Evolutionary conservation across 306 rosid species (phyloP).

Genomic region (Purshia tridentata): DNA sequence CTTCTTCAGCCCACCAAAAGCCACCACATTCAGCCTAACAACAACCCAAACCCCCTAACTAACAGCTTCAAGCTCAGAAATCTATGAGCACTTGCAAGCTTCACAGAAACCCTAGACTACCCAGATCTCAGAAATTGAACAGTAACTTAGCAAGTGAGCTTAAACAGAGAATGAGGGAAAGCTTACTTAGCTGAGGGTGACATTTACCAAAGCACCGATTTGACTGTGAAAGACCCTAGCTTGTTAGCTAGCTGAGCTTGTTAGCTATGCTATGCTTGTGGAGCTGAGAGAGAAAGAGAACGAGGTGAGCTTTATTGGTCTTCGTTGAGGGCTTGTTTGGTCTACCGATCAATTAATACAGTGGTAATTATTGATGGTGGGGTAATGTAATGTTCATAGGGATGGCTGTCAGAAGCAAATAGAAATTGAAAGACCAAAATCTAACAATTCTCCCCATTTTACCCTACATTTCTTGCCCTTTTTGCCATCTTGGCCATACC

Average conservation of each 20-base stretch:
- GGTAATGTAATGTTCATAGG: slow-evolving; percentile 34
- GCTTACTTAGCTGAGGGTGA: slow-evolving; percentile 31
- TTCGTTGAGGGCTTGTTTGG: slow-evolving; percentile 28
- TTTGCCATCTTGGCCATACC: background rate
- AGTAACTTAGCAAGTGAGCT: slow-evolving; percentile 10
- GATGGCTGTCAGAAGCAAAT: slow-evolving; percentile 40
- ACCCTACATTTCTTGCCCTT: background rate
- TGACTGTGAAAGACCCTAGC: slow-evolving; percentile 20
- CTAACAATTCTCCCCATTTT: background rate
- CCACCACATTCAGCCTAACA: slow-evolving; percentile 26
- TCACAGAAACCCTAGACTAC: slow-evolving; percentile 42
- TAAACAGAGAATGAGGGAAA: slow-evolving; percentile 4
- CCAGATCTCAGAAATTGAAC: slow-evolving; percentile 47
- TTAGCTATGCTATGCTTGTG: slow-evolving; percentile 13
- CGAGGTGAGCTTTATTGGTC: slow-evolving; percentile 30
- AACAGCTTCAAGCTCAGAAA: slow-evolving; percentile 16
- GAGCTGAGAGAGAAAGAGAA: slow-evolving; percentile 15
- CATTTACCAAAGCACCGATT: slow-evolving; percentile 24
- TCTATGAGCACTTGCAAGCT: slow-evolving; percentile 5
- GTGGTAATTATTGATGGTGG: slow-evolving; percentile 43
- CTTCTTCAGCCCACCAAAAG: slow-evolving; percentile 35
- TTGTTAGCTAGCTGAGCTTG: slow-evolving; percentile 7
- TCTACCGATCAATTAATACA: slow-evolving; percentile 34
- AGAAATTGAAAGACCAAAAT: background rate
- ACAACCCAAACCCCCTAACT: slow-evolving; percentile 20